A percentile compares a stretch with the other conserved stretches of the same genome.
These are phyloP conservation scores for Exophiala oligosperma DNA, from an alignment of 2,329 filamentous ascomycete genomes.

Conservation along the genomic window DNA sequence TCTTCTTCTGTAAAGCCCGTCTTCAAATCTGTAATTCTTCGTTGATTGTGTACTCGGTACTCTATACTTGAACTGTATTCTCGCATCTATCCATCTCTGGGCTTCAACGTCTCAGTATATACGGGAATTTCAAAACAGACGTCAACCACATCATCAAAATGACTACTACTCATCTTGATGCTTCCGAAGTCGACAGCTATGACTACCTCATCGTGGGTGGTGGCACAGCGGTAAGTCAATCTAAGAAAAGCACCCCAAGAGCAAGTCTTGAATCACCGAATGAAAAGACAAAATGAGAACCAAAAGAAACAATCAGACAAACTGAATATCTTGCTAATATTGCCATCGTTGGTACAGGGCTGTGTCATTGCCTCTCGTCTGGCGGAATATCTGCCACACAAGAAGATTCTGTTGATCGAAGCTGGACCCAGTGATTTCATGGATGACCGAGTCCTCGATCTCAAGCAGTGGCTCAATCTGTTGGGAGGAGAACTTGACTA, in stretches of 20 bases:
- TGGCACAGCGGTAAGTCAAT: conserved; percentile 61
- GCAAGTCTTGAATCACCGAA: background rate
- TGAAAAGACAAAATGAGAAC: too few relatives aligned
- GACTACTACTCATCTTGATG: conserved; percentile 68
- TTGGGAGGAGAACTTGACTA: conserved; percentile 88
- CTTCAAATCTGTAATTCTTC: too few relatives aligned
- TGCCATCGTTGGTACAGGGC: conserved; percentile 43
- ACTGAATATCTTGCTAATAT: background rate
- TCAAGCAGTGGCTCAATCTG: conserved; percentile 83
- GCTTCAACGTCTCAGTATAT: too few relatives aligned
- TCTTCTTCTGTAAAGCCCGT: too few relatives aligned
- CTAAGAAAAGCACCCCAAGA: background rate
- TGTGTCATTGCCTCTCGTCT: conserved; percentile 80
- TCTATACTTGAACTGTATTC: too few relatives aligned
- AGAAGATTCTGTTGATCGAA: conserved; percentile 80
- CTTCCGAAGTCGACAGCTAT: conserved; percentile 65
- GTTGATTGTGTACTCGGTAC: too few relatives aligned
- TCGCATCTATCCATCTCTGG: too few relatives aligned
- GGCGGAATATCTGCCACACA: conserved; percentile 79
- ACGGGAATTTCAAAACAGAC: background rate
- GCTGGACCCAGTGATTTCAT: conserved; percentile 86
- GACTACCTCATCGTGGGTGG: conserved; percentile 86
- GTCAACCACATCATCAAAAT: conserved; percentile 43
- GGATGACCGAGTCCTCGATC: conserved; percentile 80
- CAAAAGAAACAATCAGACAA: too few relatives aligned